phyloP scores from a whole-genome alignment of 179 eudicot genomes.

The Carnegiea gigantea region DNA sequence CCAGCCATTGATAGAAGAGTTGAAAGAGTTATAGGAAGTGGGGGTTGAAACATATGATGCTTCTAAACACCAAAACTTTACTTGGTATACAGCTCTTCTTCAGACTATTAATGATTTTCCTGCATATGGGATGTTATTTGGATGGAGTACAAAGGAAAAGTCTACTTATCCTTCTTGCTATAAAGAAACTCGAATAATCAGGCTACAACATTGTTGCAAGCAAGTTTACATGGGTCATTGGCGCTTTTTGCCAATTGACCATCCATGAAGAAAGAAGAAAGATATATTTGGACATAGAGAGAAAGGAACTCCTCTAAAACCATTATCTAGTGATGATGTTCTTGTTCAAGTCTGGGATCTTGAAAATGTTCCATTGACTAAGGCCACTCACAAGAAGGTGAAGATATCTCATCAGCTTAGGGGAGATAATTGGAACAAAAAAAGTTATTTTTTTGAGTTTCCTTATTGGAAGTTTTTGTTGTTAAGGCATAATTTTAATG shows the following conservation, averaged over 20 bases:
- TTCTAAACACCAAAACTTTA: background rate
- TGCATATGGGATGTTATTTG: background rate
- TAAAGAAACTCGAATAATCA: background rate
- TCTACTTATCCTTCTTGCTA: background rate
- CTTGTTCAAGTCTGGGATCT: constrained; percentile 8
- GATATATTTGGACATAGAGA: no score
- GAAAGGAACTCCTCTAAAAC: no score
- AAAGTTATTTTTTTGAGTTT: no score
- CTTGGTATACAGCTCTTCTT: background rate
- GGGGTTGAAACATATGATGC: background rate
- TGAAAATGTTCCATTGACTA: background rate
- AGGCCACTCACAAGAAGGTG: background rate
- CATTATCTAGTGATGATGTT: constrained; percentile 5
- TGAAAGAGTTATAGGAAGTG: background rate
- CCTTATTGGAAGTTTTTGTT: no score
- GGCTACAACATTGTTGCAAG: background rate
- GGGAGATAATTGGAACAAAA: constrained; percentile 15
- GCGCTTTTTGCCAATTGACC: no score
- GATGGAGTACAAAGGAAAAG: background rate
- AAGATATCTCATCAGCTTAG: background rate
- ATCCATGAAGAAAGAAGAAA: no score
- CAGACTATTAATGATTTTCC: constrained; percentile 1
- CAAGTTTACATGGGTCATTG: no score
- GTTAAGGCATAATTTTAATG: no score
- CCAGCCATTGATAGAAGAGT: background rate